A percentile compares a stretch with the other conserved stretches of the same genome.
Conservation (phyloP, 768 basidiomycete genomes). For the Lactifluus pinguis region DNA sequence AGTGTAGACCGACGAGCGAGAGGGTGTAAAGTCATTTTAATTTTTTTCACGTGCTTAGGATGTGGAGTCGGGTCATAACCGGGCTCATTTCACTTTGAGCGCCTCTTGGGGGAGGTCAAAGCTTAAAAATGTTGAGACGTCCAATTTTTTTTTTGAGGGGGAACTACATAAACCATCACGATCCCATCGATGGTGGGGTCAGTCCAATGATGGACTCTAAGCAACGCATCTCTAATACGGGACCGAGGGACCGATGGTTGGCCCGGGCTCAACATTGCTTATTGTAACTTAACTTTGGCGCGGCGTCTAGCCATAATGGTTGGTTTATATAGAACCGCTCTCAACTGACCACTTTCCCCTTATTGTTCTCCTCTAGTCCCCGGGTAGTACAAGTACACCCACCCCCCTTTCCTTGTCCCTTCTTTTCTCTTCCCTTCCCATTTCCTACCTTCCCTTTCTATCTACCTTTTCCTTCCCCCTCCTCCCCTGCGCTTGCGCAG, state of each 20-base stretch:
- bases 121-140: too few relatives aligned
- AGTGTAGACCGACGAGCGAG: background rate
- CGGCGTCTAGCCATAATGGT: constrained; percentile 13
- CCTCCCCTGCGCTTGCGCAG: background rate
- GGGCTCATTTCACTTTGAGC: too few relatives aligned
- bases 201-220: too few relatives aligned
- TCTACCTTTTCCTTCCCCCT: background rate
- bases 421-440: background rate
- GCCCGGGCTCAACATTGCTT: too few relatives aligned
- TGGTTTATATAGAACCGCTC: constrained; percentile 6
- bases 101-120: too few relatives aligned
- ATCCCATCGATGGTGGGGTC: too few relatives aligned
- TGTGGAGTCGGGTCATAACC: too few relatives aligned
- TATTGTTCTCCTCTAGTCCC: constrained; percentile 10
- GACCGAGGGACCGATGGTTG: too few relatives aligned
- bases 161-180: too few relatives aligned
- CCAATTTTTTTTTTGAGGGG: too few relatives aligned
- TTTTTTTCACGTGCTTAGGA: too few relatives aligned
- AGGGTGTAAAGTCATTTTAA: background rate
- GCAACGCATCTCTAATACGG: too few relatives aligned
- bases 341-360: background rate
- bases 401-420: constrained; percentile 6
- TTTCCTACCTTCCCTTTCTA: constrained; percentile 7
- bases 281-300: background rate
- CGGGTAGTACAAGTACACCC: constrained; percentile 11